Evolutionary conservation across 2,329 filamentous ascomycete species (phyloP), one percentile per base, ranked within the genome.

Genomic region (Akanthomyces muscarius): DNA sequence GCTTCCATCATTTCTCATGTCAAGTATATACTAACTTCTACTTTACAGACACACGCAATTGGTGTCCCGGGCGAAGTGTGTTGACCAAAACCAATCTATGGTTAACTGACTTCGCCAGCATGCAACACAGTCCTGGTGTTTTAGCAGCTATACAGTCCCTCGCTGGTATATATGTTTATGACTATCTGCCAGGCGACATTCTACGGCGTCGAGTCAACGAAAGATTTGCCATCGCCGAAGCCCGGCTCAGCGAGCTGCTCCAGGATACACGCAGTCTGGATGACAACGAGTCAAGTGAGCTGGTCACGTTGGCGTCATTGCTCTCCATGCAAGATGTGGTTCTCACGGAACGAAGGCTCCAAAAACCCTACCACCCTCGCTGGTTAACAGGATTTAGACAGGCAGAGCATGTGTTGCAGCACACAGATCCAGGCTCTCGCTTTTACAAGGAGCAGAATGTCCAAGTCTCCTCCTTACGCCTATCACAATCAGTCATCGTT

Each of bases 311-410:
- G 63, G 69, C 71, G 5, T 70, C 74, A 1, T 69, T 77, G 44
- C 68, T 77, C 8, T 76, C 75, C 1, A 77, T 77, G 75, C 75
- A 76, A 67, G 75, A 77, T 65, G 72, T 77, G 53, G 72, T 78
- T 10, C 68, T 76, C 5, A 73, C 70, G 3, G 76, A 78, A 57
- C 70, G 76, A 25, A 73, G 76, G 6, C 68, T 70, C 8, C 72
- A 71, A 61, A 71, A 71, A 36, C 71, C 71, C 0, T 52, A 69
- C 5, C 63, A 64, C 4, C 75, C 76, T 18, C 74, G 76, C 1
- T 78, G 76, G 76, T 64, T 78, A 1, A 68, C 72, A 45, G 76
- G 76, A 0, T 77, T 75, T 55, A 71, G 70, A 38, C 71, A 74
- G 21, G 71, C 72, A 30, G 76, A 77, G 54, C 64, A 70, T 41